Evolutionary conservation across 2,329 filamentous ascomycete genomes (phyloP).

Genomic region (Exutisphaerella laricina): DNA sequence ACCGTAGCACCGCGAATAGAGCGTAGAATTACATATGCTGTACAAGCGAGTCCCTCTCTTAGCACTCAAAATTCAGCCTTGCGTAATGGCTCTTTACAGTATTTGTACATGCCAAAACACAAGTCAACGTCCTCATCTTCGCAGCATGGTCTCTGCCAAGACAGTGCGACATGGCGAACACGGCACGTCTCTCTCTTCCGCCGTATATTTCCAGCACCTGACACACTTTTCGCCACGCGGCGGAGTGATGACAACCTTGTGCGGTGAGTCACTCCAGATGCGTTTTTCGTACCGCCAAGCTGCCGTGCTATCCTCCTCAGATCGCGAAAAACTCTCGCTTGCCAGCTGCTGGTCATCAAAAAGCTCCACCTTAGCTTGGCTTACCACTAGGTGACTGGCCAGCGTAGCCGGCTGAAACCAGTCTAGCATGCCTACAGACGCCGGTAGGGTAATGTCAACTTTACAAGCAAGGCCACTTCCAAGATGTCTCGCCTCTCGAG

Average conservation of each 20-base stretch:
- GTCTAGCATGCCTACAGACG: slow-evolving; percentile 6
- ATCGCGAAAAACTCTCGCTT: no score
- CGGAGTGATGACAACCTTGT: slow-evolving; percentile 33
- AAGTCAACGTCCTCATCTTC: no score
- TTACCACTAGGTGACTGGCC: slow-evolving; percentile 41
- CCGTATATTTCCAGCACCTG: slow-evolving; percentile 82
- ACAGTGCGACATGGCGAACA: slow-evolving; percentile 70
- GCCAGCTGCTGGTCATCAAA: no score
- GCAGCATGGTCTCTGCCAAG: slow-evolving; percentile 40
- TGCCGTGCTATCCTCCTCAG: no score
- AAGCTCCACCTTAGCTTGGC: slow-evolving; percentile 33
- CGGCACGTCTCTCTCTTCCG: slow-evolving; percentile 56
- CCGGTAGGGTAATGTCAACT: slow-evolving; percentile 49
- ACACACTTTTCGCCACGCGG: slow-evolving; percentile 65
- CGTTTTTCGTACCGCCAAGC: slow-evolving; percentile 15
- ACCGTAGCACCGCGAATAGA: not conserved
- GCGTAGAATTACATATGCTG: not conserved
- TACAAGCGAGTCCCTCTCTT: no score
- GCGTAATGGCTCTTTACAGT: no score
- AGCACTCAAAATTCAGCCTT: no score
- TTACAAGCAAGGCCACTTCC: slow-evolving; percentile 76
- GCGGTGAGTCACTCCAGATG: no score
- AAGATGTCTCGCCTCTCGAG: slow-evolving; percentile 63
- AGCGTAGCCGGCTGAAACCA: slow-evolving; percentile 30
- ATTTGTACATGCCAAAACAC: no score